Evolutionary conservation across 23 red algal genomes (phyloP).

Genomic region (Gracilariopsis chorda): DNA sequence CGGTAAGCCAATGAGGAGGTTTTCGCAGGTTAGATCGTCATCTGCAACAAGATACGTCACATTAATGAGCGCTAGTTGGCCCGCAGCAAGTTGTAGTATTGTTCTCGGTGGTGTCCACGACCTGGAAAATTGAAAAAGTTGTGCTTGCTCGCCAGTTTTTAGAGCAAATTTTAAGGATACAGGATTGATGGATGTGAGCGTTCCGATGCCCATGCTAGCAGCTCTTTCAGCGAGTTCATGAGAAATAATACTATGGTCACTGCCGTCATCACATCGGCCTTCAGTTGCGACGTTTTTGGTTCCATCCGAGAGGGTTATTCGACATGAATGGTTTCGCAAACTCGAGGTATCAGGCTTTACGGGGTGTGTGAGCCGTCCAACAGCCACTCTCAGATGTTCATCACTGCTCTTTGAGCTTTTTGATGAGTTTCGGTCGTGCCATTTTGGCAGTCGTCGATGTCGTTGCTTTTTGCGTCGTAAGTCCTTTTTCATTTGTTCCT

Average conservation of each 20-base stretch:
- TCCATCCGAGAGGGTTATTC: not conserved
- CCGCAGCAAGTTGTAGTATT: slow-evolving; percentile 12
- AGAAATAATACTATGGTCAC: not conserved
- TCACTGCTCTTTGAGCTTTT: too few relatives aligned
- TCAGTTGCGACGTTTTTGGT: not conserved
- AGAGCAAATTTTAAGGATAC: not conserved
- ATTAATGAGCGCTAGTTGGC: not conserved
- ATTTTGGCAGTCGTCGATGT: too few relatives aligned
- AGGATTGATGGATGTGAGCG: not conserved
- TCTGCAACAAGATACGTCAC: slow-evolving; percentile 24
- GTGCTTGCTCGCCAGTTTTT: not conserved
- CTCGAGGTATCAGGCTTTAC: too few relatives aligned
- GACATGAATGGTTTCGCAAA: too few relatives aligned
- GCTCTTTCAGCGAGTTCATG: not conserved
- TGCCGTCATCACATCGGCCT: not conserved
- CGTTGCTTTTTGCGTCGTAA: too few relatives aligned
- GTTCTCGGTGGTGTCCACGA: slow-evolving; percentile 2
- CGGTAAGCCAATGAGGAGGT: slow-evolving; percentile 25
- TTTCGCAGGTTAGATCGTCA: slow-evolving; percentile 22
- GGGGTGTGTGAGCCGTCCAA: too few relatives aligned
- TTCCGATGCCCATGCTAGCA: not conserved
- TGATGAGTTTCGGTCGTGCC: too few relatives aligned
- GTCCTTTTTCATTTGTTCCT: too few relatives aligned
- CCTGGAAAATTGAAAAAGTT: not conserved
- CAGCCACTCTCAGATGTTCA: too few relatives aligned